Evolutionary conservation across 116 monocot species (phyloP), one percentile per base, ranked within the genome.

Genomic region (Iris pallida): DNA sequence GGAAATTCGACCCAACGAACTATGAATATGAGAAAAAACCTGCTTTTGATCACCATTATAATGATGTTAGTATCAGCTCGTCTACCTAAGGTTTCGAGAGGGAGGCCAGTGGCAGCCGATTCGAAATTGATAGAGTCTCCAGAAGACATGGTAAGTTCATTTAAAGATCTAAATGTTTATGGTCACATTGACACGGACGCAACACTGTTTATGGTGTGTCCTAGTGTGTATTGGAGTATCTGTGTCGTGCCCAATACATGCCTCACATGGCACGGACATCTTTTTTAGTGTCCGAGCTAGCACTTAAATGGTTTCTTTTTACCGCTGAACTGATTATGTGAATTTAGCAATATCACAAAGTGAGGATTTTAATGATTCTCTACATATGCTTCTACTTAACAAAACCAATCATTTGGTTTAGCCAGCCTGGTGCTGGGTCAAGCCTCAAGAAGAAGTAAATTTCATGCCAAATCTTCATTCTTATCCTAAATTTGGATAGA

Each of bases 21-120:
- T 44, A 63, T 63, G 63, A 16, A 63, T 63, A 16, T 46, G 46
- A 63, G 46, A 46, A 63, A 45, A 8, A 46, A 15, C 46, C 45
- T 63, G n/a, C 63, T 45, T 44, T 63, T 45, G 16, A 45, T 44
- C 16, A n/a, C 30, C 30, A 17, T 63, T 44, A 8, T 63, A 16
- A 63, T 63, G 63, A 63, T 46, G 5, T 63, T 10, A 16, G 63
- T 7, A 15, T 45, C 16, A 7, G 44, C 45, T 6, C 17, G 15
- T 0, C 12, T 63, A 45, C 42, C 42, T 11, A 63, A 16, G 63
- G 46, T 46, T 16, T 60, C 11, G 12, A 46, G 43, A 16, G 63
- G 63, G 14, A 63, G 63, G 63, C 63, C 15, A 16, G 7, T 63
- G 44, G 46, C 63, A 4, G 63, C 8, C 5, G 7, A 63, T 45